These are phyloP conservation scores for Mangifera indica DNA, from an alignment of 345 rosid genomes.

Conservation along the genomic window DNA sequence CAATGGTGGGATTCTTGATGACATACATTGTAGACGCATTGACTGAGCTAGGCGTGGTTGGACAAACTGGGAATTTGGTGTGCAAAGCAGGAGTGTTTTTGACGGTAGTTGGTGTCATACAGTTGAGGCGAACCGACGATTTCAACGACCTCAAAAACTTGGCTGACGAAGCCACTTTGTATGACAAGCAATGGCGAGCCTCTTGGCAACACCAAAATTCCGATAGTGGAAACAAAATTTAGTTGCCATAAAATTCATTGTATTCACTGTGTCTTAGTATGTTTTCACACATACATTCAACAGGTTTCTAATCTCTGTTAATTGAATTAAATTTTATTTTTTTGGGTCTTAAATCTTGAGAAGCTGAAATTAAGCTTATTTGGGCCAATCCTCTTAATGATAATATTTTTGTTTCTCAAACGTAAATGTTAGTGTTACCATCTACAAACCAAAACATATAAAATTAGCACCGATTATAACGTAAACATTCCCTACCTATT, in stretches of 20 bases:
- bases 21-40: slow-evolving; percentile 41
- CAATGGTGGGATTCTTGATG: slow-evolving; percentile 56
- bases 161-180: slow-evolving; percentile 47
- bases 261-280: slow-evolving; percentile 11
- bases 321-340: too few relatives aligned
- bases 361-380: too few relatives aligned
- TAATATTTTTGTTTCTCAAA: too few relatives aligned
- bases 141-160: slow-evolving; percentile 31
- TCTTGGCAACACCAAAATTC: slow-evolving; percentile 26
- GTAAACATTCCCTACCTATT: too few relatives aligned
- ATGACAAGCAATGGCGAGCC: slow-evolving; percentile 57
- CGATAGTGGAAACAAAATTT: not conserved
- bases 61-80: slow-evolving; percentile 38
- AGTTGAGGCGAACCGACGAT: slow-evolving; percentile 34
- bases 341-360: too few relatives aligned
- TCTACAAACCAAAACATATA: too few relatives aligned
- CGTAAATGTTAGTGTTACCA: too few relatives aligned
- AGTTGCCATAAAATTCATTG: not conserved
- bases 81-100: slow-evolving; percentile 46
- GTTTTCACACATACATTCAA: slow-evolving; percentile 46
- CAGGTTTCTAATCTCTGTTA: too few relatives aligned
- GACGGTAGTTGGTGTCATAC: slow-evolving; percentile 30
- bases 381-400: too few relatives aligned
- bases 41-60: slow-evolving; percentile 42
- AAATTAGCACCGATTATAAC: too few relatives aligned